phyloP scores from a whole-genome alignment of 768 basidiomycete species.

The Pilatotrama ljubarskyi region DNA sequence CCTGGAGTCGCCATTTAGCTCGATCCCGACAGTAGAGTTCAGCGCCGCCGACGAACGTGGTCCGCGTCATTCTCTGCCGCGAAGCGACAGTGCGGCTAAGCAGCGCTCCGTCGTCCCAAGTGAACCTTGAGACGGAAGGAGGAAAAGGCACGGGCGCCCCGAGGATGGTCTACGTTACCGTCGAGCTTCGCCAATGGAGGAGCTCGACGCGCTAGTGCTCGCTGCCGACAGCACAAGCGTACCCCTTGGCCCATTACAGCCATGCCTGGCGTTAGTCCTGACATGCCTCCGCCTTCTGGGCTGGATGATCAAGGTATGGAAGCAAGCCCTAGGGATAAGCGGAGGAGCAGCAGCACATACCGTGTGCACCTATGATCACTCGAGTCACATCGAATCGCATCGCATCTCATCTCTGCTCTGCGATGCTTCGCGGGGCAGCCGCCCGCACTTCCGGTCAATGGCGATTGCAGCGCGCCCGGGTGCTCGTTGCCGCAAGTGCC shows the following conservation, averaged over 20 bases:
- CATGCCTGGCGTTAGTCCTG: not conserved
- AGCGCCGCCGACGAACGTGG: not conserved
- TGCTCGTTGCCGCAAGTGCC: not conserved
- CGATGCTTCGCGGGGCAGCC: slow-evolving; percentile 14
- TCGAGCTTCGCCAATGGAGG: too few relatives aligned
- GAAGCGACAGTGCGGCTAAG: not conserved
- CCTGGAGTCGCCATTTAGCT: not conserved
- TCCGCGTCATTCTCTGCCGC: not conserved
- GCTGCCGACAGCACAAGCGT: too few relatives aligned
- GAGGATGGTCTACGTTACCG: not conserved
- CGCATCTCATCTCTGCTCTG: slow-evolving; percentile 1
- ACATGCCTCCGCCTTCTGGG: not conserved
- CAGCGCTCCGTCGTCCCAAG: too few relatives aligned
- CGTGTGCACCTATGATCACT: not conserved
- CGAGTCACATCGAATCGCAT: not conserved
- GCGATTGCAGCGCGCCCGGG: not conserved
- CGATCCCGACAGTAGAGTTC: too few relatives aligned
- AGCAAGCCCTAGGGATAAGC: not conserved
- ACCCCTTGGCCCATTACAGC: not conserved
- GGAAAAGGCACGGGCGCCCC: not conserved
- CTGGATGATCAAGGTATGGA: not conserved
- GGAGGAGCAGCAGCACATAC: not conserved
- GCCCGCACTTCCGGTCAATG: slow-evolving; percentile 6
- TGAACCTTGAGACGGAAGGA: not conserved
- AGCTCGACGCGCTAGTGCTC: too few relatives aligned